Conservation (phyloP, 2,329 filamentous ascomycete species). For the Paecilomyces fulvus region DNA sequence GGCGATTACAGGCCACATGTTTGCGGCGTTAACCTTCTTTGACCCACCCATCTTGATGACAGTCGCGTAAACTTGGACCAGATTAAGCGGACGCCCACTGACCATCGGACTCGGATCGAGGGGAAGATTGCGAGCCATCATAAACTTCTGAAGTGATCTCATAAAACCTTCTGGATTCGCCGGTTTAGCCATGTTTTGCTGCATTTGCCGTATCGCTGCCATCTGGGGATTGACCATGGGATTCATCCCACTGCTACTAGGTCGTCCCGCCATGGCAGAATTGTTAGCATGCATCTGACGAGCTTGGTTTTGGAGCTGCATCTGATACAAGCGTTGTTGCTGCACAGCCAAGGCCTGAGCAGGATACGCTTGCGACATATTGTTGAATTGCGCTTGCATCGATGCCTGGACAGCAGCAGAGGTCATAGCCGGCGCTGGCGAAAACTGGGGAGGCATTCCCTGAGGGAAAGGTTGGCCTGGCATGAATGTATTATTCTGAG, state of each 20-base stretch:
- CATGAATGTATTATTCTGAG: conserved; percentile 64
- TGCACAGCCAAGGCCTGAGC: conserved; percentile 59
- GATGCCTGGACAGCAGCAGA: conserved; percentile 31
- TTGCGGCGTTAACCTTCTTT: conserved; percentile 59
- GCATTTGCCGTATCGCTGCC: conserved; percentile 43
- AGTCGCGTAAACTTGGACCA: conserved; percentile 68
- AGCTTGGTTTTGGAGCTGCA: conserved; percentile 71
- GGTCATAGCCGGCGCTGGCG: conserved; percentile 29
- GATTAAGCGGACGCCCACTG: conserved; percentile 62
- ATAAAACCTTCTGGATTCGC: conserved; percentile 59
- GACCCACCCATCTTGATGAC: conserved; percentile 73
- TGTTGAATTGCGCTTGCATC: conserved; percentile 42
- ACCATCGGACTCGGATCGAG: conserved; percentile 68
- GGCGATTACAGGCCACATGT: conserved; percentile 67
- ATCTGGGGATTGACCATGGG: conserved; percentile 33
- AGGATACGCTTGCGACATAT: conserved; percentile 44
- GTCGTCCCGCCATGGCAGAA: conserved; percentile 26
- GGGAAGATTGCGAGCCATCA: conserved; percentile 62
- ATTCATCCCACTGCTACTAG: conserved; percentile 26
- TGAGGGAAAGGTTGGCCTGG: conserved; percentile 38
- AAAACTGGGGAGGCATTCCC: conserved; percentile 35
- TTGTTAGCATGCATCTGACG: conserved; percentile 48
- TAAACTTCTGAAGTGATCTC: conserved; percentile 68
- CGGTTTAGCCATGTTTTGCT: conserved; percentile 34
- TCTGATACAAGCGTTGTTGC: conserved; percentile 64